Base-by-base conservation (phyloP, 1,139 yeast genomes). In the Protomyces gravidus region DNA sequence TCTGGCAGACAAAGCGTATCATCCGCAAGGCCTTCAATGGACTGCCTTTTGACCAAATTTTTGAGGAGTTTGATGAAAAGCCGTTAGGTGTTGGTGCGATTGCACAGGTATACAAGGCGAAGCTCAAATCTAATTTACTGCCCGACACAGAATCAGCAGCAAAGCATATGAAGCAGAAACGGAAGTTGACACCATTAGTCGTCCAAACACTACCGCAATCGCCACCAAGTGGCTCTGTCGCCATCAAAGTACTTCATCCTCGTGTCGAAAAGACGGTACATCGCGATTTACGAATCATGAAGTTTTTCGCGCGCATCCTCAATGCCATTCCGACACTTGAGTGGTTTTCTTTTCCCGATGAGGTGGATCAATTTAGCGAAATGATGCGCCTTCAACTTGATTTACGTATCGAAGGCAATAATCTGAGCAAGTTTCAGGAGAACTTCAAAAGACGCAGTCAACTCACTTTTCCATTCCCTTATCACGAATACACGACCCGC, bases 41-140 rank as follows among this genome's bases (percentile, higher is more conserved):
- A 55, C 73, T 78, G 40, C 68, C 70, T 5, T 79, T 89, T 66
- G 87, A 86, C 13, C 89, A 89, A 45, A 81, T 89, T 9, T 92
- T 92, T 70, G 92, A 85, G 46, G 89, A 85, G 64, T 89, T 92
- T 67, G 75, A 80, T 45, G 84, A 81, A 46, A 76, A 71, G 33
- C 97, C 97, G 0, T 74, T 89, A 5, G 98, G 98, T 0, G 94
- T 90, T 13, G 98, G 98, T 5, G 97, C 98, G 0, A 92, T 92
- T 74, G 98, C 97, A 0, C 98, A 92, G 71, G 66, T 92, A 3
- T 89, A 92, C 72, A 74, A 81, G 50, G 97, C 89, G 1, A 85
- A 82, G 65, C 73, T 89, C 26, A 61, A 64, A 17, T 56, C 63
- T 2, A 57, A 62, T 25, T 45, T 63, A 7, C 27, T 48, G 30